Conservation (phyloP, 2,329 filamentous ascomycete genomes). For the Gremmenia infestans region DNA sequence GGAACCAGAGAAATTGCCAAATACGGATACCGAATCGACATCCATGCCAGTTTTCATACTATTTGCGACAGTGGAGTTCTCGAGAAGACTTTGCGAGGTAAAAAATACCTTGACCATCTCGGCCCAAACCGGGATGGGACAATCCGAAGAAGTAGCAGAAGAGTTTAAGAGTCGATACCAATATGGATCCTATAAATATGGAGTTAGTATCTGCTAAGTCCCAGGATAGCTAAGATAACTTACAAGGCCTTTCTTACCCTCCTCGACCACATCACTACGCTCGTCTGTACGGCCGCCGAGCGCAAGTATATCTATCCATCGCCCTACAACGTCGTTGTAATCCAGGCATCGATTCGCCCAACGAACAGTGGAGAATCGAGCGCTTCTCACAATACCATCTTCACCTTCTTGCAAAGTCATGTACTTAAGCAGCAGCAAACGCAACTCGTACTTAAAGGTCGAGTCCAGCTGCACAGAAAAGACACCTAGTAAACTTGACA, state of each 20-base stretch:
- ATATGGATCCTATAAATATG: slow-evolving; percentile 45
- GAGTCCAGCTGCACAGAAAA: slow-evolving; percentile 40
- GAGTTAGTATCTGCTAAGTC: neutral
- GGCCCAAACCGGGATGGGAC: slow-evolving; percentile 45
- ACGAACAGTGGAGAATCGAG: slow-evolving; percentile 75
- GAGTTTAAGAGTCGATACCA: slow-evolving; percentile 62
- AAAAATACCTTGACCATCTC: slow-evolving; percentile 49
- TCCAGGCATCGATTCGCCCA: slow-evolving; percentile 86
- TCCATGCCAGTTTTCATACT: slow-evolving; percentile 36
- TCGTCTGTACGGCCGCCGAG: slow-evolving; percentile 62
- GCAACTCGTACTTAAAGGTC: slow-evolving; percentile 23
- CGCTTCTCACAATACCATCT: slow-evolving; percentile 58
- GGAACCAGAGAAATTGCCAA: slow-evolving; percentile 36
- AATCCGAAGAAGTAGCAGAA: slow-evolving; percentile 38
- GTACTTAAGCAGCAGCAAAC: slow-evolving; percentile 59
- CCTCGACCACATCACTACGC: slow-evolving; percentile 79
- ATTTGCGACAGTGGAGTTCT: slow-evolving; percentile 29
- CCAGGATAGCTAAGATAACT: slow-evolving; percentile 45
- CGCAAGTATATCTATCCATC: slow-evolving; percentile 87
- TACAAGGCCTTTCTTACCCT: slow-evolving; percentile 83
- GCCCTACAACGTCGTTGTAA: slow-evolving; percentile 70
- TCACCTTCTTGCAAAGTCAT: slow-evolving; percentile 50
- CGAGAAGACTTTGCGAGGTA: slow-evolving; percentile 30
- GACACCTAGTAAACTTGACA: slow-evolving; percentile 70
- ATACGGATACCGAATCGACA: slow-evolving; percentile 35